Percentiles rank a stretch among this genome's conserved stretches.
These are phyloP conservation scores for Fraxinus greggii DNA, from an alignment of 305 asterid species.

Conservation along the genomic window DNA sequence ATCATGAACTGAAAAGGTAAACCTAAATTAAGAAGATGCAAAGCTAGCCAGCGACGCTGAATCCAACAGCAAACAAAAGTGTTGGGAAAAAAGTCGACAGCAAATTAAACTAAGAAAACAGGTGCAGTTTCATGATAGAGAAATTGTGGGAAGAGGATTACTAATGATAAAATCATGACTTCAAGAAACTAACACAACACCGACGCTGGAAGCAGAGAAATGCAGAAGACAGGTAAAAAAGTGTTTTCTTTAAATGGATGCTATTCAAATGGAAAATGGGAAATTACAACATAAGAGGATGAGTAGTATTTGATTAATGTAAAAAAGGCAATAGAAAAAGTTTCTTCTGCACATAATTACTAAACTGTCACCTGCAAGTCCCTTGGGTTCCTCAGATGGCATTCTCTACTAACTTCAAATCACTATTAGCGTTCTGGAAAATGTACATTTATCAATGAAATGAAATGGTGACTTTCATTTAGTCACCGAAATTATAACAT, in stretches of 20 bases:
- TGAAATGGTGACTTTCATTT: neutral
- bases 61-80: neutral
- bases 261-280: slow-evolving; percentile 3
- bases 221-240: neutral
- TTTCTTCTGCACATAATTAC: neutral
- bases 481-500: neutral
- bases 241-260: neutral
- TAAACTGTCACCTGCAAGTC: slow-evolving; percentile 5
- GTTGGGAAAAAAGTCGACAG: neutral
- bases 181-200: neutral
- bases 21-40: slow-evolving; percentile 8
- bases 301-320: neutral
- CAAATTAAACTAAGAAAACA: slow-evolving; percentile 15
- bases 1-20: slow-evolving; percentile 18
- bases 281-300: slow-evolving; percentile 1
- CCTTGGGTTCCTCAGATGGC: slow-evolving; percentile 14
- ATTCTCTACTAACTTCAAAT: slow-evolving; percentile 16
- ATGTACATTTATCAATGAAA: neutral
- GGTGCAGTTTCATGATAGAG: neutral
- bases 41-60: neutral
- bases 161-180: neutral
- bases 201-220: neutral
- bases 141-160: neutral
- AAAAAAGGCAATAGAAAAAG: neutral
- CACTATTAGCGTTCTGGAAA: neutral